These are phyloP conservation scores for Oxytropis ochrocephala DNA, from an alignment of 306 rosid species.

Conservation along the genomic window DNA sequence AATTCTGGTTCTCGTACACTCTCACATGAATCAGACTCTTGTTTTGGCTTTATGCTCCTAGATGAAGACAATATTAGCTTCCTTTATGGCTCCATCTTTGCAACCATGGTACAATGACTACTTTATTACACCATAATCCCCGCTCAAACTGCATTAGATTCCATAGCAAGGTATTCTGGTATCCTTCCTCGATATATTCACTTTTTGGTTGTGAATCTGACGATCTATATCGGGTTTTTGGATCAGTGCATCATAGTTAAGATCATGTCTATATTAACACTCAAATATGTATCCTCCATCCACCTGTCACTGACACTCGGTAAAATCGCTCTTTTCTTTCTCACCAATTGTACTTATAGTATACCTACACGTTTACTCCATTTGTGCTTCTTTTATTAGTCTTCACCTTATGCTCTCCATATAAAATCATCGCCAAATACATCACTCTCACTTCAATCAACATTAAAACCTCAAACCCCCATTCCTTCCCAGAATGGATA, in stretches of 20 bases:
- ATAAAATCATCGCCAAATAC: background rate
- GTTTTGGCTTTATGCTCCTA: background rate
- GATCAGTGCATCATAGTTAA: no score
- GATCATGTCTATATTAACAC: no score
- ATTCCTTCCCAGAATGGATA: conserved; percentile 19
- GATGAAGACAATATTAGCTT: background rate
- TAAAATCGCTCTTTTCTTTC: background rate
- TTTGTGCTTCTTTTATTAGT: conserved; percentile 21
- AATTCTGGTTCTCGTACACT: background rate
- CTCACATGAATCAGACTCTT: background rate
- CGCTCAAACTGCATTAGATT: background rate
- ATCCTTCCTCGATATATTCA: background rate
- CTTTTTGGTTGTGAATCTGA: background rate
- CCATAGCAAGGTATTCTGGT: background rate
- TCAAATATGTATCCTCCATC: background rate
- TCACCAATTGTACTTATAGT: background rate
- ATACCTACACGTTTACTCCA: background rate
- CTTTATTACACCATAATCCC: background rate
- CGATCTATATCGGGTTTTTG: no score
- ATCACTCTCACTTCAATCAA: background rate
- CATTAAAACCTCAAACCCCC: background rate
- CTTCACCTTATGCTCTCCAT: background rate
- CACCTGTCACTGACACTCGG: conserved; percentile 38
- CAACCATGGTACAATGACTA: background rate
- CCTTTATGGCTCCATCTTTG: background rate